Evolutionary conservation across 352 stramenopile genomes (phyloP).

Genomic region (Plasmopara muralis): DNA sequence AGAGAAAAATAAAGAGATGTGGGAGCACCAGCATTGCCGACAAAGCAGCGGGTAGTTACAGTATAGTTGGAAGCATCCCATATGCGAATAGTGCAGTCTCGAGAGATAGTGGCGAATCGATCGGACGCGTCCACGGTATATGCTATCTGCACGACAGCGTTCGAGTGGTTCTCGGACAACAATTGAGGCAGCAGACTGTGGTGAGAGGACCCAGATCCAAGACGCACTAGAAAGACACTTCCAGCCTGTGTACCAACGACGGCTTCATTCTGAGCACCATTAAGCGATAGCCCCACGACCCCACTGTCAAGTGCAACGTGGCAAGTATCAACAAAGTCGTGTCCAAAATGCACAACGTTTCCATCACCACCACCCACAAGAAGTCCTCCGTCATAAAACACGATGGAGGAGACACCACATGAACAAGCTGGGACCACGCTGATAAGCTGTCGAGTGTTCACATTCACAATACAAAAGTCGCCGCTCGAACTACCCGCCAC

Average conservation of each 20-base stretch:
- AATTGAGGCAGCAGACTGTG: constrained; percentile 16
- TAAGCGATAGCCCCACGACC: constrained; percentile 49
- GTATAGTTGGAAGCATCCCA: constrained; percentile 89
- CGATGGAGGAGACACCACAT: constrained; percentile 65
- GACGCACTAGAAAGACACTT: constrained; percentile 61
- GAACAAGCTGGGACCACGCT: constrained; percentile 75
- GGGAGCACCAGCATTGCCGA: constrained; percentile 53
- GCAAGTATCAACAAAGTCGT: constrained; percentile 64
- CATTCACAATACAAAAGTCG: constrained; percentile 76
- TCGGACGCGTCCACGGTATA: constrained; percentile 80
- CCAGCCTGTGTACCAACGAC: constrained; percentile 74
- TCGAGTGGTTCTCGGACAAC: constrained; percentile 75
- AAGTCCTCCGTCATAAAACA: constrained; percentile 36
- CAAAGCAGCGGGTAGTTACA: constrained; percentile 41
- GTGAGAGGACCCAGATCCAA: constrained; percentile 41
- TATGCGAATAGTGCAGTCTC: constrained; percentile 83
- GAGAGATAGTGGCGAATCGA: constrained; percentile 83
- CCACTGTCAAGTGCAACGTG: constrained; percentile 63
- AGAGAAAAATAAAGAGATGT: constrained; percentile 81
- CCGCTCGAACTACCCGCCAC: constrained; percentile 83
- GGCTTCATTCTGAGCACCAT: constrained; percentile 51
- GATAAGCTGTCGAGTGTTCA: constrained; percentile 65
- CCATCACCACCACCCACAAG: constrained; percentile 84
- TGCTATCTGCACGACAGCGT: constrained; percentile 62
- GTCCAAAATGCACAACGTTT: constrained; percentile 73